A percentile compares a stretch with the other conserved stretches of the same genome.
Conservation (phyloP, 345 rosid genomes). For the Garcia nutans region DNA sequence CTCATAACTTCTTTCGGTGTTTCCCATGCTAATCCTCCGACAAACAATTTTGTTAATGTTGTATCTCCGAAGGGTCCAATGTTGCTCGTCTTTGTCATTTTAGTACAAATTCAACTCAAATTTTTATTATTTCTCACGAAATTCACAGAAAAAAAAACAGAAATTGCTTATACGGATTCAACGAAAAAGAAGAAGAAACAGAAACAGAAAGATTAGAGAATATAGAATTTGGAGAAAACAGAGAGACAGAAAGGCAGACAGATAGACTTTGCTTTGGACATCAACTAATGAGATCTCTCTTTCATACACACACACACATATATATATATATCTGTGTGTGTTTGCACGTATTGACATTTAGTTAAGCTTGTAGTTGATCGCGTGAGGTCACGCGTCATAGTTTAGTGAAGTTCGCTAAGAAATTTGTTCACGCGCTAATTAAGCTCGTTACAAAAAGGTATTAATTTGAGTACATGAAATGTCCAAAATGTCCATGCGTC, state of each 20-base stretch:
- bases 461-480: background rate
- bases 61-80: slow-evolving; percentile 79
- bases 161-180: too few relatives aligned
- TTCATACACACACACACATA: background rate
- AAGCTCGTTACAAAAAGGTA: background rate
- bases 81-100: slow-evolving; percentile 49
- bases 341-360: too few relatives aligned
- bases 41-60: slow-evolving; percentile 89
- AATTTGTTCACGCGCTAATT: background rate
- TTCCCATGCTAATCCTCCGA: slow-evolving; percentile 98
- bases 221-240: slow-evolving; percentile 18
- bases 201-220: slow-evolving; percentile 19
- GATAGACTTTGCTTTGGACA: slow-evolving; percentile 34
- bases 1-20: slow-evolving; percentile 79
- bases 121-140: too few relatives aligned
- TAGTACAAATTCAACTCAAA: too few relatives aligned
- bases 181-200: background rate
- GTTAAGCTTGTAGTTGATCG: too few relatives aligned
- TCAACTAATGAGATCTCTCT: slow-evolving; percentile 46
- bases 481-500: background rate
- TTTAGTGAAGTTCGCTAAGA: too few relatives aligned
- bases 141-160: too few relatives aligned
- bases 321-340: too few relatives aligned
- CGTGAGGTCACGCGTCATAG: too few relatives aligned
- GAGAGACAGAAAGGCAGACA: slow-evolving; percentile 62